Conservation (phyloP, 257 asterid species). For the Solanum neorickii region DNA sequence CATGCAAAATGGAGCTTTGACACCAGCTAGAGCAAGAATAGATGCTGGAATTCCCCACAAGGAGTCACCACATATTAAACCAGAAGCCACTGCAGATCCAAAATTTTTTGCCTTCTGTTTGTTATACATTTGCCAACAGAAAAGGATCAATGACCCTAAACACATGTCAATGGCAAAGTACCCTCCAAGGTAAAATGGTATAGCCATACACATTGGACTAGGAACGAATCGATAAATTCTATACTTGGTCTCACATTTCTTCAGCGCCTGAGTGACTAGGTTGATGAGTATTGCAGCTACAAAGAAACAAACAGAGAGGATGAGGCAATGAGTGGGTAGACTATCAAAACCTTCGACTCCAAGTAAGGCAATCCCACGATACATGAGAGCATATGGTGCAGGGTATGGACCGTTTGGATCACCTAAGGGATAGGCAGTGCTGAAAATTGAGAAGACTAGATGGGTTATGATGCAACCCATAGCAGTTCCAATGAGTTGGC, state of each 20-base stretch:
- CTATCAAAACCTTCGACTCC: conserved; percentile 31
- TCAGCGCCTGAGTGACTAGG: conserved; percentile 1
- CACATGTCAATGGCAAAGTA: conserved; percentile 80
- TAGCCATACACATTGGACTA: conserved; percentile 79
- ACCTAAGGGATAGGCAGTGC: conserved; percentile 19
- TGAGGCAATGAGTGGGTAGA: conserved; percentile 52
- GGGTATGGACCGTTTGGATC: conserved; percentile 17
- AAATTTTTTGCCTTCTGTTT: conserved; percentile 24
- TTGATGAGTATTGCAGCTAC: conserved; percentile 18
- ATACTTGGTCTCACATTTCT: conserved; percentile 26
- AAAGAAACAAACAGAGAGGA: conserved; percentile 26
- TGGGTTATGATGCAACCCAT: conserved; percentile 31
- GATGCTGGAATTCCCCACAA: conserved; percentile 74
- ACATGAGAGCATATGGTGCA: conserved; percentile 27
- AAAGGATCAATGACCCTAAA: conserved; percentile 52
- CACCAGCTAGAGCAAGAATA: conserved; percentile 35
- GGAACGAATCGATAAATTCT: conserved; percentile 44
- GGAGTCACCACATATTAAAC: conserved; percentile 72
- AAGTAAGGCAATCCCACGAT: conserved; percentile 27
- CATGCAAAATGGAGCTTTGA: conserved; percentile 61
- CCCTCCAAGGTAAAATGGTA: conserved; percentile 60
- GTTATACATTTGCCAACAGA: conserved; percentile 25
- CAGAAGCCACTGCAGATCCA: conserved; percentile 69
- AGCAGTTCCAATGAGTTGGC: conserved; percentile 30
- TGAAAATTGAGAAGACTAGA: conserved; percentile 23